A percentile compares a stretch with the other conserved stretches of the same genome.
Evolutionary conservation across 208 protist genomes (phyloP).

Genomic region (Endotrypanum monterogeii): DNA sequence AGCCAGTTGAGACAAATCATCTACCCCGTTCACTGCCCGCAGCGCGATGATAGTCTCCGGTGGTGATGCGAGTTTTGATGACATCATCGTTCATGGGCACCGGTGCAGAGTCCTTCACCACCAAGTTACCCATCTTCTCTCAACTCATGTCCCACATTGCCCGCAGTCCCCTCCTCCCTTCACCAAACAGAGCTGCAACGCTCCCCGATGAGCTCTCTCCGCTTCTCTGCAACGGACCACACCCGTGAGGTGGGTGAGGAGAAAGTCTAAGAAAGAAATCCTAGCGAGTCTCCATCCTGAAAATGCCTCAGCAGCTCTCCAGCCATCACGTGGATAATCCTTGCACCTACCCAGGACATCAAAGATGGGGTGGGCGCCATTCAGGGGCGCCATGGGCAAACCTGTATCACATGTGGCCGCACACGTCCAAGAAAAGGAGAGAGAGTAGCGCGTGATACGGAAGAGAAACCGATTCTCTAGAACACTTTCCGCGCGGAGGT

Average conservation of each 20-base stretch:
- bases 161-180: background rate
- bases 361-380: conserved; percentile 27
- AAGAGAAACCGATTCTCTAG: no score
- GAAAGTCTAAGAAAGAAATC: no score
- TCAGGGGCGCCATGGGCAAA: conserved; percentile 12
- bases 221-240: no score
- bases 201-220: background rate
- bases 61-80: background rate
- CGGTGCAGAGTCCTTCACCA: conserved; percentile 9
- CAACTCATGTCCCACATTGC: background rate
- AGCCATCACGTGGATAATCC: conserved; percentile 20
- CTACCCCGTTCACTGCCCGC: conserved; percentile 8
- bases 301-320: conserved; percentile 11
- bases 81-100: background rate
- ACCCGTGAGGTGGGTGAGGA: no score
- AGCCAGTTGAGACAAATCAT: conserved; percentile 21
- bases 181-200: background rate
- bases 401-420: conserved; percentile 3
- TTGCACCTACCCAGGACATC: conserved; percentile 7
- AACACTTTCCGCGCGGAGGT: conserved; percentile 16
- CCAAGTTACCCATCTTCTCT: conserved; percentile 5
- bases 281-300: background rate
- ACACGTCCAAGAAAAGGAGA: background rate
- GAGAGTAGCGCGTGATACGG: no score
- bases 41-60: conserved; percentile 12